Evolutionary conservation across 148 eudicot genomes (phyloP), one percentile per base, ranked within the genome.

Genomic region (Heliamphora exappendiculata): DNA sequence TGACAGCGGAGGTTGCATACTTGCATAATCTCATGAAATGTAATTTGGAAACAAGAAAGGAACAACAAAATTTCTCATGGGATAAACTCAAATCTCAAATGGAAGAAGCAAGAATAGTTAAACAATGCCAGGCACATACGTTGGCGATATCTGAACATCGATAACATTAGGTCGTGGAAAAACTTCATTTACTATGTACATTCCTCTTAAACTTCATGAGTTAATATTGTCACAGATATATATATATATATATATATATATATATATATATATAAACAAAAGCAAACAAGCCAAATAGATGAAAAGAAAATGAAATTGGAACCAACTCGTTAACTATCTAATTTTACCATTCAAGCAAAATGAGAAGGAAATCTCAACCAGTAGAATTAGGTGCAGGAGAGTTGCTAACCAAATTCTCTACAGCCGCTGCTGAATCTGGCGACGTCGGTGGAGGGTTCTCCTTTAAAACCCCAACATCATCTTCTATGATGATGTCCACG

Each of bases 401-500:
- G 74, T 44, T 76, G 50, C 76, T 70, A 29, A 68, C 69, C 78
- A 74, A 45, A 74, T 77, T 80, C 14, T 50, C 77, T 26, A 66
- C n/a, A n/a, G n/a, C 24, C 66, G 39, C 63, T 13, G 70, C 75
- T 17, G 87, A 84, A 70, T 81, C 86, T 0, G 91, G 88, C 17
- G 93, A 89, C 26, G 78, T 57, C 0, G 92, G 89, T 14, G 83
- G 78, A 16, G 80, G 79, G 57, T 36, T 78, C 64, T 45, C 83
- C 82, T 88, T 89, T 64, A 88, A 44, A 20, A 81, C 85, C 47
- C 80, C 87, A 44, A 64, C 80, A 63, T 75, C 59, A 50, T 86
- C 93, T n/a, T 86, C 98, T 5, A 77, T 80, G 41, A 78, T 63
- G 74, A 91, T 83, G 14, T 88, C 96, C 45, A 92, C 79, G 11